Percentiles rank a stretch among this genome's conserved stretches.
phyloP scores from a whole-genome alignment of 1,139 yeast genomes.

The Taphrina wiesneri region DNA sequence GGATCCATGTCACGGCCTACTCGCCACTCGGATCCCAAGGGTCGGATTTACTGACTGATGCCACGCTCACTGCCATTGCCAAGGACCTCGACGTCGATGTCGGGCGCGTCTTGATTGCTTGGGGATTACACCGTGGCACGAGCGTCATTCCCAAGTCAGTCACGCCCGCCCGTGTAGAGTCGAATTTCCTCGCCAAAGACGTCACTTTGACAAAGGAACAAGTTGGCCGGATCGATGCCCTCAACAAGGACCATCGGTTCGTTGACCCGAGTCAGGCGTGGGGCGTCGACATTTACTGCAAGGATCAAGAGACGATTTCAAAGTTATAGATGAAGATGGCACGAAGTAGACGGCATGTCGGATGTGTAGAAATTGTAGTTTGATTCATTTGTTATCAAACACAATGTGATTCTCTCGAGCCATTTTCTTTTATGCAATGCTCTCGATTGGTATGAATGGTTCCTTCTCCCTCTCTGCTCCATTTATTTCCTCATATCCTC shows the following conservation, averaged over 20 bases:
- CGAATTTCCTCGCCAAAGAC: constrained; percentile 50
- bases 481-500: neutral
- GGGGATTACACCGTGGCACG: constrained; percentile 63
- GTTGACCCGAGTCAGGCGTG: constrained; percentile 23
- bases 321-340: neutral
- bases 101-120: constrained; percentile 70
- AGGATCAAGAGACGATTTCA: neutral
- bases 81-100: constrained; percentile 53
- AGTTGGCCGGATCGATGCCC: constrained; percentile 43
- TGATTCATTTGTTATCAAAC: neutral
- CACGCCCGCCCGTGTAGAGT: constrained; percentile 39
- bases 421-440: neutral
- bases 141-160: constrained; percentile 71
- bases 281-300: constrained; percentile 32
- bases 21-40: constrained; percentile 34
- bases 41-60: constrained; percentile 50
- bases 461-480: neutral
- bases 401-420: neutral
- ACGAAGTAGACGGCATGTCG: neutral
- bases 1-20: constrained; percentile 40
- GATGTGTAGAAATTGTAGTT: constrained; percentile 1
- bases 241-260: constrained; percentile 31
- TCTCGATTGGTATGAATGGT: neutral
- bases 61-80: constrained; percentile 57
- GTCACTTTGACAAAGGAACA: constrained; percentile 59